Evolutionary conservation across 2,329 filamentous ascomycete genomes (phyloP).

Genomic region (Talaromyces piceae): DNA sequence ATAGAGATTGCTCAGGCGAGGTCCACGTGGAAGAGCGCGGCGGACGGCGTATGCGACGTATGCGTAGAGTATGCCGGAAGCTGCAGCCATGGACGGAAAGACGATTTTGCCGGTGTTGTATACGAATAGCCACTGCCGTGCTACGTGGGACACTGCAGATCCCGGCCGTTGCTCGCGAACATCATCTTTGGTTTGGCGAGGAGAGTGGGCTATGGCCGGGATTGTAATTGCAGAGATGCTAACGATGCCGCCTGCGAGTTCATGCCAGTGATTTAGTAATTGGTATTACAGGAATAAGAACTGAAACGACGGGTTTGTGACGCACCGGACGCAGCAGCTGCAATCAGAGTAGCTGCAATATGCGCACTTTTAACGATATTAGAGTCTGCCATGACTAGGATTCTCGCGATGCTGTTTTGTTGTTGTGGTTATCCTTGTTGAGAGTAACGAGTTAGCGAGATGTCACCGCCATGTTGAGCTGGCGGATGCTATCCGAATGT

Average conservation of each 20-base stretch:
- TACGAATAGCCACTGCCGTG: slow-evolving; percentile 23
- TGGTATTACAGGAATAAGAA: not conserved
- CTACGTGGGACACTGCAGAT: slow-evolving; percentile 18
- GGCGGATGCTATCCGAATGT: too few relatives aligned
- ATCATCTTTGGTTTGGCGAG: slow-evolving; percentile 12
- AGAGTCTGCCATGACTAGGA: slow-evolving; percentile 8
- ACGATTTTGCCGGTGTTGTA: slow-evolving; percentile 48
- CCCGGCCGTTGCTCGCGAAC: slow-evolving; percentile 7
- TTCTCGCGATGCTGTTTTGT: not conserved
- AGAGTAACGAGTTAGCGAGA: too few relatives aligned
- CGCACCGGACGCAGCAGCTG: slow-evolving; percentile 12
- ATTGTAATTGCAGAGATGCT: slow-evolving; percentile 18
- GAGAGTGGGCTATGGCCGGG: slow-evolving; percentile 20
- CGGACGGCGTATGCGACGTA: slow-evolving; percentile 27
- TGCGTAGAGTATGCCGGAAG: slow-evolving; percentile 46
- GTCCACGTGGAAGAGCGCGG: slow-evolving; percentile 1
- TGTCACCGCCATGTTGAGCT: too few relatives aligned
- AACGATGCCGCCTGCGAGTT: slow-evolving; percentile 22
- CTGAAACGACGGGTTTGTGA: not conserved
- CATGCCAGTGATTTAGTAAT: not conserved
- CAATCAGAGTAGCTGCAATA: slow-evolving; percentile 8
- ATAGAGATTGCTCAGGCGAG: not conserved
- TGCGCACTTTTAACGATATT: slow-evolving; percentile 8
- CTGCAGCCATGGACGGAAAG: slow-evolving; percentile 43
- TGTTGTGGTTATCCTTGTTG: not conserved